A percentile compares a stretch with the other conserved stretches of the same genome.
Conservation (phyloP, 2,329 filamentous ascomycete species). For the Bisporella sp. region DNA sequence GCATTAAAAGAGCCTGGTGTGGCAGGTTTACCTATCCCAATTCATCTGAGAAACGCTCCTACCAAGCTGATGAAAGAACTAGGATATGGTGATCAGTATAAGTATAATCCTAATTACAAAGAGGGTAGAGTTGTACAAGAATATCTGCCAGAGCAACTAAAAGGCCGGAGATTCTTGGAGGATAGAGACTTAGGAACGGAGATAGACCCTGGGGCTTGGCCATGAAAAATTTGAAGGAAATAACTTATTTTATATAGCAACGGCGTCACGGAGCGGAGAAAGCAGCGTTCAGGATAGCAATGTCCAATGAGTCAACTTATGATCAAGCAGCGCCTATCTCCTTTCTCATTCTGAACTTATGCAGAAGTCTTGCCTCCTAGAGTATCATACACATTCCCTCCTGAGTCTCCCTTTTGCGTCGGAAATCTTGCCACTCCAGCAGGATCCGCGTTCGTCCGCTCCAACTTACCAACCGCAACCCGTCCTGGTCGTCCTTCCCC, state of each 20-base stretch:
- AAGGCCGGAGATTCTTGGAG: constrained; percentile 69
- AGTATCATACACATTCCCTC: constrained; percentile 15
- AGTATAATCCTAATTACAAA: constrained; percentile 88
- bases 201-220: constrained; percentile 51
- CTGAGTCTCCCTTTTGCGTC: constrained; percentile 12
- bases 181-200: constrained; percentile 71
- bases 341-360: constrained; percentile 1
- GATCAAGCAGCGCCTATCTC: neutral
- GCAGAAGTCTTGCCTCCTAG: constrained; percentile 15
- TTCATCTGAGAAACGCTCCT: constrained; percentile 87
- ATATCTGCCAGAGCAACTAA: constrained; percentile 76
- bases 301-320: neutral
- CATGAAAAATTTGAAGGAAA: constrained; percentile 4
- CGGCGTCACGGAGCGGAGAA: neutral
- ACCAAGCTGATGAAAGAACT: constrained; percentile 90
- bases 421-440: constrained; percentile 14
- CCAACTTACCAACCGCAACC: constrained; percentile 37
- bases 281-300: neutral
- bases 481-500: constrained; percentile 40
- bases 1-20: constrained; percentile 78
- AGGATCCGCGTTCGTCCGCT: constrained; percentile 18
- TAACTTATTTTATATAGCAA: neutral
- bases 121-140: constrained; percentile 79
- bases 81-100: constrained; percentile 86
- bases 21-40: constrained; percentile 72